phyloP scores from a whole-genome alignment of 495 filamentous ascomycete genomes.

The Choiromyces venosus region DNA sequence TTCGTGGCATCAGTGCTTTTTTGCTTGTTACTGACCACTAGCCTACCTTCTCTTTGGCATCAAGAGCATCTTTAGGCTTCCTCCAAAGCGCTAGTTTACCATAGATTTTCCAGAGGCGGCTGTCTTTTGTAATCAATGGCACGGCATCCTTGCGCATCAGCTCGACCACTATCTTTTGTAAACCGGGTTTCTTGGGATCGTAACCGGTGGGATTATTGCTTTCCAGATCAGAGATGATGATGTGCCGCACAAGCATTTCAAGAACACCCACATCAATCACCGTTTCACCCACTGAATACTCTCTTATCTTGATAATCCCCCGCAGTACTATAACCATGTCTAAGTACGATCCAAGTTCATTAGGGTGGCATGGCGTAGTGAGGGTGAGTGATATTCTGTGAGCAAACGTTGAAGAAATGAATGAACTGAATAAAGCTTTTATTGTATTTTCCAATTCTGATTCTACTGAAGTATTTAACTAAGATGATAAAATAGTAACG shows the following conservation, averaged over 20 bases:
- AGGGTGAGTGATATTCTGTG: too few relatives aligned
- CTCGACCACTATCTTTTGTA: constrained; percentile 56
- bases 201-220: constrained; percentile 18
- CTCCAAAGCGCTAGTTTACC: constrained; percentile 66
- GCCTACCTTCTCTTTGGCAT: constrained; percentile 81
- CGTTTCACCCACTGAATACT: constrained; percentile 61
- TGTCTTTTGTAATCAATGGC: constrained; percentile 75
- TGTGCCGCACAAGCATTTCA: constrained; percentile 63
- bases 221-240: constrained; percentile 46
- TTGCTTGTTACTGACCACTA: constrained; percentile 54
- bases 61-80: constrained; percentile 62
- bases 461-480: too few relatives aligned
- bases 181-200: constrained; percentile 37
- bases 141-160: constrained; percentile 65
- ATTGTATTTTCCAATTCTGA: too few relatives aligned
- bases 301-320: constrained; percentile 69
- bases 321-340: constrained; percentile 69
- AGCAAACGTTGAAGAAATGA: too few relatives aligned
- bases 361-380: too few relatives aligned
- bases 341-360: too few relatives aligned
- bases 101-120: constrained; percentile 68
- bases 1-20: constrained; percentile 48
- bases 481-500: too few relatives aligned
- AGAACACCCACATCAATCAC: constrained; percentile 72
- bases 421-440: too few relatives aligned